A percentile compares a stretch with the other conserved stretches of the same genome.
Conservation (phyloP, 306 rosid genomes). For the Inga leiocalycina region DNA sequence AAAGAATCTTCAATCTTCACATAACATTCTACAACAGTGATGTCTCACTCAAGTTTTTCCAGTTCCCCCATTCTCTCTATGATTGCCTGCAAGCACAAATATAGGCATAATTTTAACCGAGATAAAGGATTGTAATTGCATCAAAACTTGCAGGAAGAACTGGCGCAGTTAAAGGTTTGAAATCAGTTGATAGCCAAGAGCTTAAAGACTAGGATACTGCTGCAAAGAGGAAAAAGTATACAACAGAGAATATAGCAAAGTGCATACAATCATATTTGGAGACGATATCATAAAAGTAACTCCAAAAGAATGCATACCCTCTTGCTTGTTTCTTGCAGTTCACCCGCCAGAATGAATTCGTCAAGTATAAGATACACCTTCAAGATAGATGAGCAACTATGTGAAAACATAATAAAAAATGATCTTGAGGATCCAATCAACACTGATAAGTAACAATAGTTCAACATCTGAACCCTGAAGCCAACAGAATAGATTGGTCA, state of each 20-base stretch:
- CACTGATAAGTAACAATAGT: neutral
- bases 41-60: constrained; percentile 52
- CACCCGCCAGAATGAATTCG: constrained; percentile 62
- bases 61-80: constrained; percentile 63
- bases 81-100: constrained; percentile 47
- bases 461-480: neutral
- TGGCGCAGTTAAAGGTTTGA: neutral
- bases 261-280: neutral
- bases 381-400: constrained; percentile 16
- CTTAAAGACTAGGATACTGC: neutral
- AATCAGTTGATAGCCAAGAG: neutral
- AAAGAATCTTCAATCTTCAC: constrained; percentile 31
- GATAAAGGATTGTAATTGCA: constrained; percentile 10
- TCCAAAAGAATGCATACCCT: constrained; percentile 43
- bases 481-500: neutral
- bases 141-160: constrained; percentile 1
- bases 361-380: constrained; percentile 65
- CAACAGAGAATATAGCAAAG: neutral
- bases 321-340: constrained; percentile 63
- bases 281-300: neutral
- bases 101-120: constrained; percentile 12
- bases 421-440: neutral
- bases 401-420: constrained; percentile 29
- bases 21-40: neutral
- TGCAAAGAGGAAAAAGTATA: neutral